phyloP scores from a whole-genome alignment of 73 alveolate genomes.

The Uronychia binucleata region DNA sequence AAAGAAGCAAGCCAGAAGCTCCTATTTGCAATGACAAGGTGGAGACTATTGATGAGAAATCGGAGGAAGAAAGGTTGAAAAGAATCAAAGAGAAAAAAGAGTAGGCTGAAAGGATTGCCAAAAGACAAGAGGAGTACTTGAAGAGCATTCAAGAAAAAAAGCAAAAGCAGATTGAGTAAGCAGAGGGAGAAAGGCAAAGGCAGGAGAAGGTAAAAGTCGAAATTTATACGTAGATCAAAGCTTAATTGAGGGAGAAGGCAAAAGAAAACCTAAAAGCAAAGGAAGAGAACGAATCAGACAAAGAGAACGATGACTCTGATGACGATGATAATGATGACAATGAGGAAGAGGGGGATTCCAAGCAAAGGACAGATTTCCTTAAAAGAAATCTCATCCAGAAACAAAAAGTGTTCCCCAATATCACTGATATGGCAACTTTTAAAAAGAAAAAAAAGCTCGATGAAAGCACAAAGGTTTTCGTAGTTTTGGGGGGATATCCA shows the following conservation, averaged over 20 bases:
- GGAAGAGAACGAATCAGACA: neutral
- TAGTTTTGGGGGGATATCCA: conserved; percentile 89
- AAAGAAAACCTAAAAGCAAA: neutral
- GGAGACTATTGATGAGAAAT: conserved; percentile 59
- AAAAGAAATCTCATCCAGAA: conserved; percentile 52
- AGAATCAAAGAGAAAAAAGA: conserved; percentile 47
- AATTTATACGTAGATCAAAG: no score
- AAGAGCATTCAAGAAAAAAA: conserved; percentile 35
- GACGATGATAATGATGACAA: conserved; percentile 8
- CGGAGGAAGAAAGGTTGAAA: conserved; percentile 43
- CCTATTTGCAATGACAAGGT: no score
- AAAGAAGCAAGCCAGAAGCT: no score
- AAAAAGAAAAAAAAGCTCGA: conserved; percentile 71
- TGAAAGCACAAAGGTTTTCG: conserved; percentile 66
- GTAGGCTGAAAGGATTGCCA: conserved; percentile 42
- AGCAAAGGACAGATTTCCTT: conserved; percentile 26
- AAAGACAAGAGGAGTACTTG: conserved; percentile 41
- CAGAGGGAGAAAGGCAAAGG: conserved; percentile 45
- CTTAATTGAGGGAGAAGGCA: no score
- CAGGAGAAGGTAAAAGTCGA: no score
- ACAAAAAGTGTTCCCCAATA: conserved; percentile 46
- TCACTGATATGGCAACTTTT: conserved; percentile 71
- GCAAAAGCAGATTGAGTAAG: conserved; percentile 23
- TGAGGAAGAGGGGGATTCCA: conserved; percentile 12
- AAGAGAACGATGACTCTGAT: neutral